phyloP scores from a whole-genome alignment of 768 basidiomycete species.

The Podaxis carcinomalis region DNA sequence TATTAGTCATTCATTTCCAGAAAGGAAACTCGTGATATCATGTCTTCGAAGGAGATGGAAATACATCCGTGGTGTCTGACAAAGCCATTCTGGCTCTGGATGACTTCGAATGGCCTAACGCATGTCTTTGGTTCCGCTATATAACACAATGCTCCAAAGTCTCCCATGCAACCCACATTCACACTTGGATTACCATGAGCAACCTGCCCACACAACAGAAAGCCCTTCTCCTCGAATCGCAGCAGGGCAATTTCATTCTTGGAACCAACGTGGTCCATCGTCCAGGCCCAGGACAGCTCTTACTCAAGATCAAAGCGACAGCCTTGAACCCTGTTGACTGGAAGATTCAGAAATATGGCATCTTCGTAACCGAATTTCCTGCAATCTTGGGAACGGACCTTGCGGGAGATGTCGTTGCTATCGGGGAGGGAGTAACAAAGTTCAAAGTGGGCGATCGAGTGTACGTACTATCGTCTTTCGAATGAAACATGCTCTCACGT shows the following conservation, averaged over 20 bases:
- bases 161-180: background rate
- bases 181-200: background rate
- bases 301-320: conserved; percentile 42
- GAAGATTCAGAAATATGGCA: conserved; percentile 40
- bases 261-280: conserved; percentile 28
- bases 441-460: conserved; percentile 50
- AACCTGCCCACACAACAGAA: conserved; percentile 16
- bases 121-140: background rate
- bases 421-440: conserved; percentile 44
- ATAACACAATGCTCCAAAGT: background rate
- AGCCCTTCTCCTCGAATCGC: conserved; percentile 21
- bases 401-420: conserved; percentile 43
- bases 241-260: conserved; percentile 26
- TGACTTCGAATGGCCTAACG: background rate
- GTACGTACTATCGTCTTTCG: conserved; percentile 23
- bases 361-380: conserved; percentile 38
- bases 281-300: conserved; percentile 44
- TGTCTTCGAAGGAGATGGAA: background rate
- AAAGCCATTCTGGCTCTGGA: background rate
- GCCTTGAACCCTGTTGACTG: conserved; percentile 53
- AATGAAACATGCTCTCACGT: background rate
- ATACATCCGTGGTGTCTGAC: background rate
- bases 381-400: conserved; percentile 43
- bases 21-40: background rate
- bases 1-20: background rate